Percentiles rank a stretch among this genome's conserved stretches.
phyloP scores from a whole-genome alignment of 441 rosid genomes.

The Populus hybrid region DNA sequence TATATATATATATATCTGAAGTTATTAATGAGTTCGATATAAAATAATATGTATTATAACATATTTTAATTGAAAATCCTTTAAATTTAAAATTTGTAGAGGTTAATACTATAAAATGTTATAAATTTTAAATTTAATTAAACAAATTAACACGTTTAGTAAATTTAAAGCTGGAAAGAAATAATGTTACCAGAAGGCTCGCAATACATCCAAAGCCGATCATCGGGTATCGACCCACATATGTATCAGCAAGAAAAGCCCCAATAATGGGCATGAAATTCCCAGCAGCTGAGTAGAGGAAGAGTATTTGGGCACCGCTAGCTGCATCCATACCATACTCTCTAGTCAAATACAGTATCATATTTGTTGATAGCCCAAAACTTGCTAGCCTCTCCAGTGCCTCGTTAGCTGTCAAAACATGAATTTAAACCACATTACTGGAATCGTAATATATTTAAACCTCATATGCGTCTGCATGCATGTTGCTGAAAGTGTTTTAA shows the following conservation, averaged over 20 bases:
- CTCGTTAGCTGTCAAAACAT: conserved; percentile 36
- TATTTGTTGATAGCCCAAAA: conserved; percentile 49
- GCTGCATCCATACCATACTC: conserved; percentile 48
- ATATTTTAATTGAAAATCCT: too few relatives aligned
- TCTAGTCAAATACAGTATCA: conserved; percentile 54
- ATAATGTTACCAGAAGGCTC: conserved; percentile 41
- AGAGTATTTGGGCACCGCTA: conserved; percentile 8
- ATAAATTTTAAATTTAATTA: too few relatives aligned
- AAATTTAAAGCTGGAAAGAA: too few relatives aligned
- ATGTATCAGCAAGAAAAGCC: conserved; percentile 70
- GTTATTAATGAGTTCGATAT: too few relatives aligned
- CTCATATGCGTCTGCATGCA: too few relatives aligned
- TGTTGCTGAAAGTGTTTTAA: not conserved
- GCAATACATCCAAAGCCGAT: conserved; percentile 47
- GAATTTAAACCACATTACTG: too few relatives aligned
- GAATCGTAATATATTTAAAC: too few relatives aligned
- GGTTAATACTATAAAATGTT: too few relatives aligned
- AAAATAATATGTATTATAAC: too few relatives aligned
- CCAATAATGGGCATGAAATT: conserved; percentile 22
- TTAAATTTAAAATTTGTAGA: too few relatives aligned
- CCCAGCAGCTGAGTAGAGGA: conserved; percentile 37
- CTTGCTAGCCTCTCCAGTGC: conserved; percentile 66
- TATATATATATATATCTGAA: too few relatives aligned
- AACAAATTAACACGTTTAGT: too few relatives aligned
- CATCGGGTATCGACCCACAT: conserved; percentile 48